These are phyloP conservation scores for Ganoderma lingzhi DNA, from an alignment of 1,284 basidiomycete genomes.

Conservation along the genomic window DNA sequence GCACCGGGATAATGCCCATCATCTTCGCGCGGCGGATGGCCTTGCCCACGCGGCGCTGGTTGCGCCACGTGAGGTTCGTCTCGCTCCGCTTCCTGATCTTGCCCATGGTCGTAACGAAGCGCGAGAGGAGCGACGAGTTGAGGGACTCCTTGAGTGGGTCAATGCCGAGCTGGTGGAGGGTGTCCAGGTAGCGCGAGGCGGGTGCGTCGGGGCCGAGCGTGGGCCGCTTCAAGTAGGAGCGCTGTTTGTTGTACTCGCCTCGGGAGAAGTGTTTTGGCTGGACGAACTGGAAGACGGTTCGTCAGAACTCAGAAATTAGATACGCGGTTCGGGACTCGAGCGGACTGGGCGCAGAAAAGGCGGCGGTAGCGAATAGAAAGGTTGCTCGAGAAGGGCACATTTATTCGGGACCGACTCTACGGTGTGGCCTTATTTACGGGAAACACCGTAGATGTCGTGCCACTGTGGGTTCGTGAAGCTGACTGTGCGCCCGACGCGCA, in stretches of 20 bases:
- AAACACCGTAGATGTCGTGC: not conserved
- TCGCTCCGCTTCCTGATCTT: conserved; percentile 78
- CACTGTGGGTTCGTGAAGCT: not conserved
- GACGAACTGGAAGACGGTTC: conserved; percentile 38
- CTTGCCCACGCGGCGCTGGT: conserved; percentile 85
- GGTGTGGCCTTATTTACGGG: not conserved
- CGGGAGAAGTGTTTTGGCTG: conserved; percentile 38
- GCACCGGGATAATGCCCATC: conserved; percentile 88
- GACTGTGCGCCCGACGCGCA: not conserved
- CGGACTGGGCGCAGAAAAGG: not conserved
- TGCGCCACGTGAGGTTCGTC: conserved; percentile 84
- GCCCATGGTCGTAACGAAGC: conserved; percentile 85
- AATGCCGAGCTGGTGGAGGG: conserved; percentile 71
- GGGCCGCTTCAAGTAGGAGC: conserved; percentile 35
- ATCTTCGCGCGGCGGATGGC: conserved; percentile 91
- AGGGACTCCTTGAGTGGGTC: conserved; percentile 73
- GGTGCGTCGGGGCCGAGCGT: conserved; percentile 60
- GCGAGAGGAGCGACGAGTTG: conserved; percentile 75
- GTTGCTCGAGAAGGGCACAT: not conserved
- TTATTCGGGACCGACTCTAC: not conserved
- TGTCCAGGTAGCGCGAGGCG: conserved; percentile 64
- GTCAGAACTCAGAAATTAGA: conserved; percentile 4
- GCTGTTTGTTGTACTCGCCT: conserved; percentile 33
- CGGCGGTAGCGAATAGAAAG: not conserved
- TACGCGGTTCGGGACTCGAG: not conserved